phyloP scores from a whole-genome alignment of 495 filamentous ascomycete species.

The Trichoderma parareesei region DNA sequence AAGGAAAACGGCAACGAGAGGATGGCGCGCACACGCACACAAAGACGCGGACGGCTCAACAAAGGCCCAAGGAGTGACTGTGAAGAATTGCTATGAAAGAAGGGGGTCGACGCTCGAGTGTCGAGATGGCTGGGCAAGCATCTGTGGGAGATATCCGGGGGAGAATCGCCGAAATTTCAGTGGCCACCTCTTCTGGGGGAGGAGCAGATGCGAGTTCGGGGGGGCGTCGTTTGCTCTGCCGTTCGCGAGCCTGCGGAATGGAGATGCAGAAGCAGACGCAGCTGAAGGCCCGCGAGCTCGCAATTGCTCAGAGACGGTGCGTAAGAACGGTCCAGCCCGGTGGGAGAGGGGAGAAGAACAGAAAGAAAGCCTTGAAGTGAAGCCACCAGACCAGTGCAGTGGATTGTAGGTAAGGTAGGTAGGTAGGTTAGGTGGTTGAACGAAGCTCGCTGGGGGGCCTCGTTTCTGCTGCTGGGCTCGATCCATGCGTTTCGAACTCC shows the following conservation, averaged over 20 bases:
- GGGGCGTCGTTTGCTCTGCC: background rate
- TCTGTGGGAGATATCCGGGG: constrained; percentile 23
- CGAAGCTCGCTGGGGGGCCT: background rate
- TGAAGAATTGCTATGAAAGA: constrained; percentile 13
- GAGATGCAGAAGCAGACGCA: background rate
- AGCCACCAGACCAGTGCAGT: no score
- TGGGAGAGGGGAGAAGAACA: background rate
- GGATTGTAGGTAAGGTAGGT: background rate
- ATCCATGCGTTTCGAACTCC: constrained; percentile 1
- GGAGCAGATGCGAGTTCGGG: constrained; percentile 11
- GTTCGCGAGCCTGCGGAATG: background rate
- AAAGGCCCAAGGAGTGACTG: constrained; percentile 1
- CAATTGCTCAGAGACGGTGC: background rate
- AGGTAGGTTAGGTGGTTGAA: background rate
- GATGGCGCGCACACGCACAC: constrained; percentile 8
- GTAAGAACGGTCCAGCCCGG: background rate
- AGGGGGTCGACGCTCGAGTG: constrained; percentile 26
- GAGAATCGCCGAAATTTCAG: constrained; percentile 12
- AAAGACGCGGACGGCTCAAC: constrained; percentile 13
- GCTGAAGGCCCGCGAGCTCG: background rate
- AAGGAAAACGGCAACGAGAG: constrained; percentile 9
- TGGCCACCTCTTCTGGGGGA: constrained; percentile 20
- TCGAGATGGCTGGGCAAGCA: constrained; percentile 32
- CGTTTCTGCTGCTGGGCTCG: background rate
- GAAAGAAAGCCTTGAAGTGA: no score